Percentiles rank a stretch among this genome's conserved stretches.
Evolutionary conservation across 164 flowering plant species (phyloP).

Genomic region (Vitis amurensis): DNA sequence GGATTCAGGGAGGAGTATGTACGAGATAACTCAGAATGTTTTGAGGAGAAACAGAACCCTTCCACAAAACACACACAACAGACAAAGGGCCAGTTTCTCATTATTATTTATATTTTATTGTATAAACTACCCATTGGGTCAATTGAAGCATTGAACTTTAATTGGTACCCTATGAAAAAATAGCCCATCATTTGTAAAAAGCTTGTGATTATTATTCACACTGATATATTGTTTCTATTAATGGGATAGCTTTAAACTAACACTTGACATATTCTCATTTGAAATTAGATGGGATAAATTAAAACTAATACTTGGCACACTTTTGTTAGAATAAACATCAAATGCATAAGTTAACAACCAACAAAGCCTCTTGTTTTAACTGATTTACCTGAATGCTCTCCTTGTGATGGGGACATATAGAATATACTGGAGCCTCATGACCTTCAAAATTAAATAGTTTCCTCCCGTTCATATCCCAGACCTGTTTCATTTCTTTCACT

Average conservation of each 20-base stretch:
- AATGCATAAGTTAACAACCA: not conserved
- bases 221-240: no score
- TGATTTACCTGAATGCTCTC: conserved; percentile 78
- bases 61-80: not conserved
- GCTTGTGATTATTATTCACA: no score
- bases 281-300: not conserved
- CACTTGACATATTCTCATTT: no score
- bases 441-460: conserved; percentile 79
- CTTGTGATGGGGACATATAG: conserved; percentile 88
- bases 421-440: conserved; percentile 88
- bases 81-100: no score
- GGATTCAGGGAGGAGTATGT: no score
- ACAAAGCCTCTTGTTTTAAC: not conserved
- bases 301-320: no score
- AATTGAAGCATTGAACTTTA: no score
- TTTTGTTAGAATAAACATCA: not conserved
- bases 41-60: not conserved
- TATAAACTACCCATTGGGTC: not conserved
- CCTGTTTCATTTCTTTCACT: conserved; percentile 45
- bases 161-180: no score
- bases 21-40: no score
- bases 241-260: no score
- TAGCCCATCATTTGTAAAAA: no score
- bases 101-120: no score
- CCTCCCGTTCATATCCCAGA: conserved; percentile 78